These are phyloP conservation scores for Pseudogymnoascus sp. DNA, from an alignment of 2,329 filamentous ascomycete species.

Conservation along the genomic window DNA sequence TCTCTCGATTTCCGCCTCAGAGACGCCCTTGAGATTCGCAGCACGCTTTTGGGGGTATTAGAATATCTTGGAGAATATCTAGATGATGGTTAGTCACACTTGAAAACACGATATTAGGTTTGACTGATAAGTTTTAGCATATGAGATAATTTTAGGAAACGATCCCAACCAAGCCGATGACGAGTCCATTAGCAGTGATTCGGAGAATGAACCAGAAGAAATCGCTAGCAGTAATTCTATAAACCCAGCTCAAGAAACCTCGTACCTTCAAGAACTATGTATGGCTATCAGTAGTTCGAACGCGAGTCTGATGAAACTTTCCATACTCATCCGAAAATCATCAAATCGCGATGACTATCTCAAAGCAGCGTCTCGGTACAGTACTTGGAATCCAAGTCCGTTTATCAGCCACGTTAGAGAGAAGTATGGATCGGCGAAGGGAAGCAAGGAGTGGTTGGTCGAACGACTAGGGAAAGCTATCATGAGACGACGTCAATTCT, in stretches of 20 bases:
- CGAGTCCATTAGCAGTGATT: constrained; percentile 15
- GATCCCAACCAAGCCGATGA: not conserved
- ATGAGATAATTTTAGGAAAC: constrained; percentile 19
- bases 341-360: constrained; percentile 22
- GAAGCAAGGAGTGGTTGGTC: constrained; percentile 19
- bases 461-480: constrained; percentile 27
- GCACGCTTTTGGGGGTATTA: constrained; percentile 18
- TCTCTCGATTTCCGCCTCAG: constrained; percentile 22
- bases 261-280: constrained; percentile 21
- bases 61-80: constrained; percentile 19
- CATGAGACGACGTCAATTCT: constrained; percentile 26
- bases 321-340: constrained; percentile 21
- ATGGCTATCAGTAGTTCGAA: constrained; percentile 18
- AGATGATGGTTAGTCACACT: constrained; percentile 12
- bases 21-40: constrained; percentile 19
- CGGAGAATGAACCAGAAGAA: constrained; percentile 12
- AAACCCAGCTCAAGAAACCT: constrained; percentile 14
- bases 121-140: constrained; percentile 11
- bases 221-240: not conserved
- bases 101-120: not conserved
- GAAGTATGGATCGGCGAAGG: constrained; percentile 17
- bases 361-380: constrained; percentile 21
- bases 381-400: constrained; percentile 10
- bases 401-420: constrained; percentile 22
- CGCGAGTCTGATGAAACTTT: constrained; percentile 21